Conservation (phyloP, 208 protist genomes). For the Acanthamoeba castellanii region DNA sequence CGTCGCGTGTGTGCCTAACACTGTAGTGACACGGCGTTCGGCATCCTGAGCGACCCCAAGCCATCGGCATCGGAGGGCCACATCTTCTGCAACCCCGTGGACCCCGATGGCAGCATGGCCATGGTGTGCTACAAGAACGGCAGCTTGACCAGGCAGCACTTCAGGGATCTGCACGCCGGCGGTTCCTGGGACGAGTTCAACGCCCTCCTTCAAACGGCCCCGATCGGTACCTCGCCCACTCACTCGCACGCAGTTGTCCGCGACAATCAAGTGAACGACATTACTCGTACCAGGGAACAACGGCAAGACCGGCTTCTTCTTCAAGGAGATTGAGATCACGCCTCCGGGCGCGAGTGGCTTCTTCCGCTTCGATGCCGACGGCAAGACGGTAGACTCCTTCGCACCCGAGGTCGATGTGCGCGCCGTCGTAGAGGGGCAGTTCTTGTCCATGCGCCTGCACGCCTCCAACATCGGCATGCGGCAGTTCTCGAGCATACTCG, state of each 20-base stretch:
- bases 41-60: constrained; percentile 22
- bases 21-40: constrained; percentile 14
- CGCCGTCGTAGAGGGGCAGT: constrained; percentile 60
- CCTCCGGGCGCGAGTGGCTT: constrained; percentile 13
- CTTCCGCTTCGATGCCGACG: constrained; percentile 54
- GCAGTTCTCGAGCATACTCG: constrained; percentile 61
- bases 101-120: constrained; percentile 70
- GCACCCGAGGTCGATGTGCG: constrained; percentile 11
- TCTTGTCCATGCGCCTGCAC: constrained; percentile 66
- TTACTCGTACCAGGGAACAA: constrained; percentile 9
- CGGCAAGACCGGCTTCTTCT: constrained; percentile 51
- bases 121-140: constrained; percentile 86
- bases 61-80: constrained; percentile 77
- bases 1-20: too few relatives aligned
- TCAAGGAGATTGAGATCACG: constrained; percentile 68
- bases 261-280: background rate
- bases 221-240: background rate
- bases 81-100: constrained; percentile 78
- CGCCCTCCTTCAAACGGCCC: background rate
- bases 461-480: constrained; percentile 52
- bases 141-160: constrained; percentile 66
- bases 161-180: constrained; percentile 51
- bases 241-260: background rate
- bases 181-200: constrained; percentile 60
- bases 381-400: background rate